Conservation (phyloP, 2,329 filamentous ascomycete genomes). For the Ambrosiella cleistominuta region DNA sequence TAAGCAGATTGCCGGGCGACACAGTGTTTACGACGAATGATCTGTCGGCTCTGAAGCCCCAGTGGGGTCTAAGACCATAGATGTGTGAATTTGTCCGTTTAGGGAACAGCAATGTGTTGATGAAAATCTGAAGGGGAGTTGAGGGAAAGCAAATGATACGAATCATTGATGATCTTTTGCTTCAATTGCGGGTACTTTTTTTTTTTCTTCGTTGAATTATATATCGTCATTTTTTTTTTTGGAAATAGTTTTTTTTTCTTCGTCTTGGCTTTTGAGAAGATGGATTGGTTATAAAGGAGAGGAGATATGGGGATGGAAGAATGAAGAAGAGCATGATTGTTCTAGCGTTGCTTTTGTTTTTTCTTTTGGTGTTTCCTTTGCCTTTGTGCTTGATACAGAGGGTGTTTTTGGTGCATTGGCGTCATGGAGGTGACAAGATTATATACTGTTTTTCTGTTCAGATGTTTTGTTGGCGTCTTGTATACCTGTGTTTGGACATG, state of each 20-base stretch:
- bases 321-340: conserved; percentile 7
- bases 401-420: not conserved
- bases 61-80: conserved; percentile 36
- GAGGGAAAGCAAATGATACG: not conserved
- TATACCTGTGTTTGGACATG: not conserved
- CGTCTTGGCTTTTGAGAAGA: not conserved
- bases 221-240: not conserved
- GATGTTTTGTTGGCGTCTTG: not conserved
- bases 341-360: conserved; percentile 1
- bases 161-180: conserved; percentile 11
- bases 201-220: not conserved
- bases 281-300: not conserved
- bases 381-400: not conserved
- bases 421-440: not conserved
- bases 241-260: conserved; percentile 12
- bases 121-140: not conserved
- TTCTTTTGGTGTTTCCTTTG: conserved; percentile 2
- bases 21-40: conserved; percentile 62
- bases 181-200: conserved; percentile 8
- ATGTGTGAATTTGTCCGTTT: not conserved
- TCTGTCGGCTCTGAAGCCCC: conserved; percentile 41
- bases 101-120: not conserved
- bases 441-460: not conserved
- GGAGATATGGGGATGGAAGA: not conserved
- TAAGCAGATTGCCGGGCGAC: conserved; percentile 68